Base-by-base conservation (phyloP, 1,284 basidiomycete species). In the Neonothopanus nambi region DNA sequence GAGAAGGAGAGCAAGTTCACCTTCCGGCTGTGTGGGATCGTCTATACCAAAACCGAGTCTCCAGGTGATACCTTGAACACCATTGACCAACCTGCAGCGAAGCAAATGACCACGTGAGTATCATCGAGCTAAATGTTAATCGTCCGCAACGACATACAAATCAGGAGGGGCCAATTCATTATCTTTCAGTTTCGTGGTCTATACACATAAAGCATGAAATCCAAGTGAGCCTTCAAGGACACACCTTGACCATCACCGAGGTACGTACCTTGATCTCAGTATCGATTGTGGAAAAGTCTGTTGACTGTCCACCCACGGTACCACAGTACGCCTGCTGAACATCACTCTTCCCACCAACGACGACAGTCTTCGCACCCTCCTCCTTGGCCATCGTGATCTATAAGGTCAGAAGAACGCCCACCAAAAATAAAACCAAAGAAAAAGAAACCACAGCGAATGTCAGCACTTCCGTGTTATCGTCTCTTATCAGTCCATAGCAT, bases 381-480 rank as follows among this genome's bases (percentile, higher is more conserved):
- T 72, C 69, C 65, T 84, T 84, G 6, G 74, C 67, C 80, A 85
- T 82, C 23, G 80, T 79, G 58, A 84, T 78, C 80, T 82, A 45
- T 13, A 18, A 3, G 24, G 5, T 26, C 18, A 20, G 15, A 21
- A 43, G 60, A 21, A n/a, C n/a, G n/a, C n/a, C n/a, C n/a, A n/a
- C n/a, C n/a, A n/a, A n/a, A n/a, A n/a, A n/a, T n/a, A n/a, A n/a
- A n/a, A n/a, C n/a, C n/a, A n/a, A n/a, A n/a, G n/a, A n/a, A n/a
- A n/a, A n/a, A n/a, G n/a, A n/a, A n/a, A n/a, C n/a, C n/a, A 24
- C 30, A 26, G 23, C 33, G 33, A 30, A 48, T 28, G 30, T 33
- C 30, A 33, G 30, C 9, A 33, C 9, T 33, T 33, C 30, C 30
- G 8, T 33, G 30, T 33, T n/a, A n/a, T n/a, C n/a, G n/a, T n/a